A percentile compares a stretch with the other conserved stretches of the same genome.
Evolutionary conservation across 768 basidiomycete genomes (phyloP).

Genomic region (Naganishia onofrii): DNA sequence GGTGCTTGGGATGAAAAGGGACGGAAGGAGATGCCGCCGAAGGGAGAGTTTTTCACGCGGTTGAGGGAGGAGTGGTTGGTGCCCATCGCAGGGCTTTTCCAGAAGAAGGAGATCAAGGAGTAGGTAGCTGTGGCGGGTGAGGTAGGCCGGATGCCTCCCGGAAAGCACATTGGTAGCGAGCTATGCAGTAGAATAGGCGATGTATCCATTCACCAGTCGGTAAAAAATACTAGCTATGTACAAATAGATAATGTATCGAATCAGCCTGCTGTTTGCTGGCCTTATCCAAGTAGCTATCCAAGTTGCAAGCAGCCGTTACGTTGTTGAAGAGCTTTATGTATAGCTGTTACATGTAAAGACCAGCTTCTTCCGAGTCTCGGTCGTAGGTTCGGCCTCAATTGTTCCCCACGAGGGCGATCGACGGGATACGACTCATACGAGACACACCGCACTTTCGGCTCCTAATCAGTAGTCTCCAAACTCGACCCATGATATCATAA

Average conservation of each 20-base stretch:
- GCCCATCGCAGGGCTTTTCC: slow-evolving; percentile 4
- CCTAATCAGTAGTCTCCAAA: no score
- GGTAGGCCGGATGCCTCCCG: no score
- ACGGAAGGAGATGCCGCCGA: not conserved
- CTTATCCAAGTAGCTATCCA: no score
- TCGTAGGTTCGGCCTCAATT: no score
- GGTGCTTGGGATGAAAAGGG: slow-evolving; percentile 19
- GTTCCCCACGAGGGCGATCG: no score
- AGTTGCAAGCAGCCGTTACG: no score
- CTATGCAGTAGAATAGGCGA: not conserved
- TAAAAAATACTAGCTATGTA: not conserved
- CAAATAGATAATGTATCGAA: not conserved
- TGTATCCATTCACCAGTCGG: not conserved
- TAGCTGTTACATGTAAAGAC: no score
- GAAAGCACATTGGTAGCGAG: not conserved
- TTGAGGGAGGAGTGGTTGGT: slow-evolving; percentile 20
- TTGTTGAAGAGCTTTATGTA: no score
- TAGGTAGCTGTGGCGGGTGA: not conserved
- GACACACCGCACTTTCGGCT: no score
- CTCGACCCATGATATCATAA: no score
- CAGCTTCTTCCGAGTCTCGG: not conserved
- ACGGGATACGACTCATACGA: no score
- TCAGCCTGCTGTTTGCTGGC: not conserved
- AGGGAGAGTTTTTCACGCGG: slow-evolving; percentile 20
- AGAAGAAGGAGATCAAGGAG: slow-evolving; percentile 23